A percentile compares a stretch with the other conserved stretches of the same genome.
Conservation (phyloP, 2,329 filamentous ascomycete genomes). For the Cercospora sp. region DNA sequence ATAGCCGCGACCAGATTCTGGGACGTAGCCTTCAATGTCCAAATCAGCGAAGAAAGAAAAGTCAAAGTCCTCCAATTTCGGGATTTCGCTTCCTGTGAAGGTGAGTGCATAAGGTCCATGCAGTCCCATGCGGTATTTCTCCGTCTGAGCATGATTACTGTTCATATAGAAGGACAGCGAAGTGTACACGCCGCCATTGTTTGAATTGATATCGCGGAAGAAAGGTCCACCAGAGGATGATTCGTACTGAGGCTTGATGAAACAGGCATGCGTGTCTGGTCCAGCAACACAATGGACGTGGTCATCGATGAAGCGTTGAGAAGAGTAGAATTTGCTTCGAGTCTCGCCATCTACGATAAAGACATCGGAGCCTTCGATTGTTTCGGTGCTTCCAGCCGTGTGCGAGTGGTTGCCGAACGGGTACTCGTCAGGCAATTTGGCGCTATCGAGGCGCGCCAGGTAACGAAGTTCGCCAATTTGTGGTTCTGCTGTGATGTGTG, state of each 20-base stretch:
- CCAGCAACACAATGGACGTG: conserved; percentile 62
- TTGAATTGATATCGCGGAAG: conserved; percentile 61
- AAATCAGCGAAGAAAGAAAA: conserved; percentile 62
- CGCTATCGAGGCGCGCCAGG: conserved; percentile 21
- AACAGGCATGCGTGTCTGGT: conserved; percentile 58
- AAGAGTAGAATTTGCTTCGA: conserved; percentile 69
- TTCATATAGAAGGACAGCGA: conserved; percentile 70
- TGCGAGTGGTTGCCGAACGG: conserved; percentile 41
- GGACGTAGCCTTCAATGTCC: conserved; percentile 58
- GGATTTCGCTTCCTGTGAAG: conserved; percentile 60
- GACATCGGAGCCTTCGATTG: conserved; percentile 56
- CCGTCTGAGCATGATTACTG: conserved; percentile 63
- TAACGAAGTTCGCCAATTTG: conserved; percentile 21
- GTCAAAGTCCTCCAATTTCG: conserved; percentile 49
- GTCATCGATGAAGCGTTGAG: conserved; percentile 69
- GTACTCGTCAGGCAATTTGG: conserved; percentile 17
- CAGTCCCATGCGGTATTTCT: conserved; percentile 61
- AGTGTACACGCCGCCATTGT: conserved; percentile 59
- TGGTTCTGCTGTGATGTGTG: conserved; percentile 23
- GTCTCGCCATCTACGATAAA: conserved; percentile 63
- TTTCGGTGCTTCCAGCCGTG: conserved; percentile 51
- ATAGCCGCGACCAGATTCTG: conserved; percentile 57
- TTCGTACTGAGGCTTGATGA: conserved; percentile 61
- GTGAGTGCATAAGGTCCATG: conserved; percentile 65
- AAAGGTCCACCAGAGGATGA: conserved; percentile 66